Evolutionary conservation across 2,329 filamentous ascomycete species (phyloP), one percentile per base, ranked within the genome.

Genomic region (Tolypocladium album): DNA sequence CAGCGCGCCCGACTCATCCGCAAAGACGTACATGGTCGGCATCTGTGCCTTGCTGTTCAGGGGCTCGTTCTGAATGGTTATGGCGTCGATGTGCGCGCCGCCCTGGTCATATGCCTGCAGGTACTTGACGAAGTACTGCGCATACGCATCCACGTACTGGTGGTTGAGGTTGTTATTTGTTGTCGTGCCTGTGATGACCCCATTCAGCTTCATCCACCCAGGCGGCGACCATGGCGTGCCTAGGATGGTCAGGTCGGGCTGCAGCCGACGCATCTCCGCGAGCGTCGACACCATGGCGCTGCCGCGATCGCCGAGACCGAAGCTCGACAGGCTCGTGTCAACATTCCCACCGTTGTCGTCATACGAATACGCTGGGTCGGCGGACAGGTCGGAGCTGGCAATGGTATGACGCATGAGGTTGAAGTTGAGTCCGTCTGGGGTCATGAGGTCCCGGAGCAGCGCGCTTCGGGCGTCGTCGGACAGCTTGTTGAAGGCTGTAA

Each of bases 61-160:
- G 0, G 76, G 76, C 66, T 78, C 75, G 61, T 78, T 78, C 67
- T 78, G 75, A 47, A 78, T 72, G 52, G 75, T 76, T 65, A 78
- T 75, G 62, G 75, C 74, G 58, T 77, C 73, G 47, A 77, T 65
- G 12, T 67, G 67, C 1, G 69, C 72, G 1, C 75, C 75, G 4
- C 64, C 66, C n/a, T 55, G 64, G 6, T 67, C 65, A 62, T 71
- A 78, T 1, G 74, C 74, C 61, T 76, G 68, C 15, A 78, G 66
- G 64, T 78, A 78, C 65, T 73, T 71, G 58, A 76, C 74, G 59
- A 78, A 71, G 67, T 76, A 76, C 60, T 74, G 63, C 4, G 71
- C 75, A 53, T 75, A 76, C 47, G 67, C 64, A 36, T 72, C 58
- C n/a, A 53, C 63, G 50, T 66, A 65, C 4, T 52, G 45, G 56